Evolutionary conservation across 345 rosid species (phyloP).

Genomic region (Reutealis trisperma): DNA sequence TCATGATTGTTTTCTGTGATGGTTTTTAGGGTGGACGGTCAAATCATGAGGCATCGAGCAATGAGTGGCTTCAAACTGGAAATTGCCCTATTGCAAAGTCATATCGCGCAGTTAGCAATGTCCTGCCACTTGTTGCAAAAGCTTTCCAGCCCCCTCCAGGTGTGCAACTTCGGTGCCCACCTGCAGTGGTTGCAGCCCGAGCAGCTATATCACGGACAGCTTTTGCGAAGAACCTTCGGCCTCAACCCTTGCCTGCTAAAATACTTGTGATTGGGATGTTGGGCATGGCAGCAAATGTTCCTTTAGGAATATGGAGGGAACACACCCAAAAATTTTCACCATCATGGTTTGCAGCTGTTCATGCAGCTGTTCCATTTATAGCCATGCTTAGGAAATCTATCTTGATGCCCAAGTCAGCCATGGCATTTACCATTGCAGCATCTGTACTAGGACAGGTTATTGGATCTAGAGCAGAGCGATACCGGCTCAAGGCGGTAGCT

Average conservation of each 20-base stretch:
- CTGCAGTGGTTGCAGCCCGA: conserved; percentile 79
- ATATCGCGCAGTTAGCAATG: conserved; percentile 70
- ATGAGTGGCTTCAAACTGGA: conserved; percentile 87
- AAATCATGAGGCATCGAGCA: conserved; percentile 69
- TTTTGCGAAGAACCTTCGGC: conserved; percentile 91
- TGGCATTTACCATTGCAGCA: conserved; percentile 92
- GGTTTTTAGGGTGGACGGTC: conserved; percentile 55
- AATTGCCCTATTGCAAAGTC: conserved; percentile 96
- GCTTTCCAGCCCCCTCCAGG: conserved; percentile 82
- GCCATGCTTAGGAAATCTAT: conserved; percentile 86
- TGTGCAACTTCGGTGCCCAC: conserved; percentile 67
- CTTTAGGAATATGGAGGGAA: conserved; percentile 94
- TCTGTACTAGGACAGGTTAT: conserved; percentile 84
- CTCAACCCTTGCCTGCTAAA: conserved; percentile 83
- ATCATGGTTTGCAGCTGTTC: conserved; percentile 90
- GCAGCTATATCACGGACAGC: conserved; percentile 88
- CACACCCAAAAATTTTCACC: conserved; percentile 81
- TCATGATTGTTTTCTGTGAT: conserved; percentile 22
- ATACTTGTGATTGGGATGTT: conserved; percentile 77
- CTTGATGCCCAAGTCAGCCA: conserved; percentile 91
- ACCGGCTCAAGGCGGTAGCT: conserved; percentile 57
- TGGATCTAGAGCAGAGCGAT: conserved; percentile 97
- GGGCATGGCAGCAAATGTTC: conserved; percentile 95
- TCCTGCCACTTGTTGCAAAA: conserved; percentile 84
- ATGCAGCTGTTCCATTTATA: conserved; percentile 95